phyloP scores from a whole-genome alignment of 75 land plant species.

The Picea glauca region DNA sequence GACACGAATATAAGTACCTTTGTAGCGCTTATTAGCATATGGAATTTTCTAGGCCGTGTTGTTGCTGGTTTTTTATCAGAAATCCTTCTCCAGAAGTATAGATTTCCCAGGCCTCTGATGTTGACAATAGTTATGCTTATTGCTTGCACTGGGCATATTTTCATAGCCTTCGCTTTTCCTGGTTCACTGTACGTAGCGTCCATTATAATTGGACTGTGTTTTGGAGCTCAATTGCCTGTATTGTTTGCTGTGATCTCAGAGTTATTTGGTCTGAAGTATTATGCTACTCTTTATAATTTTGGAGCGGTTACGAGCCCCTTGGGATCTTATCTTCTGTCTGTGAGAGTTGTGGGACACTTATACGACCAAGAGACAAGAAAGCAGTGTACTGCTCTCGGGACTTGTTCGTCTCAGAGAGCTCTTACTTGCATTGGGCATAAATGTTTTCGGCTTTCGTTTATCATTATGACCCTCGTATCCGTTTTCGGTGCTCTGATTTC shows the following conservation, averaged over 20 bases:
- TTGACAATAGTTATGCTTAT: constrained; percentile 13
- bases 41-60: constrained; percentile 60
- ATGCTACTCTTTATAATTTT: constrained; percentile 41
- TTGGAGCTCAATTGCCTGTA: constrained; percentile 54
- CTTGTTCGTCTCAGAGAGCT: neutral
- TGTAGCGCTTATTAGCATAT: constrained; percentile 61
- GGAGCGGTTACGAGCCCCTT: constrained; percentile 56
- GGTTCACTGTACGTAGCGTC: constrained; percentile 49
- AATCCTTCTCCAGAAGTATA: constrained; percentile 19
- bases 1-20: constrained; percentile 27
- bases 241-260: constrained; percentile 62
- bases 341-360: constrained; percentile 30
- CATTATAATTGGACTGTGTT: constrained; percentile 53
- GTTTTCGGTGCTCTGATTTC: constrained; percentile 36
- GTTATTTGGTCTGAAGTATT: constrained; percentile 64
- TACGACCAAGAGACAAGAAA: constrained; percentile 41
- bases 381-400: constrained; percentile 16
- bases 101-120: constrained; percentile 23
- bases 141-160: constrained; percentile 25
- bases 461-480: constrained; percentile 41
- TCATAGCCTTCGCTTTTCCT: constrained; percentile 31
- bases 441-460: constrained; percentile 48
- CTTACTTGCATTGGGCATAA: constrained; percentile 36
- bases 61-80: constrained; percentile 57
- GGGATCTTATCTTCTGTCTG: constrained; percentile 65